These are phyloP conservation scores for Cladophialophora yegresii DNA, from an alignment of 2,329 filamentous ascomycete species.

Conservation along the genomic window DNA sequence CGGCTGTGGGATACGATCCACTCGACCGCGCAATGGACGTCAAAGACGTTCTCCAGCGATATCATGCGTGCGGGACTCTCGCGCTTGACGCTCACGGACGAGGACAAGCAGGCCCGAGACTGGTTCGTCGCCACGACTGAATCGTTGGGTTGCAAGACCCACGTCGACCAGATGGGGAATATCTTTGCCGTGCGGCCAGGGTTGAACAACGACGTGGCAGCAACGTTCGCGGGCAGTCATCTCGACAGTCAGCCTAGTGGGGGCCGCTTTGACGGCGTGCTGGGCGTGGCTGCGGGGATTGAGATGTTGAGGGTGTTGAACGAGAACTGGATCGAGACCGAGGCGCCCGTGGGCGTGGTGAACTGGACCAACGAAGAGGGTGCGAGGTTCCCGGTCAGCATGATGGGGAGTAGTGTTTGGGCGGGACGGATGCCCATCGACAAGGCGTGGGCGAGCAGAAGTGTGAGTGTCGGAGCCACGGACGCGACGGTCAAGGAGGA, in stretches of 20 bases:
- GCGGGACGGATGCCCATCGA: constrained; percentile 64
- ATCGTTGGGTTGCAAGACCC: constrained; percentile 65
- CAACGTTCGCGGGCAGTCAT: constrained; percentile 39
- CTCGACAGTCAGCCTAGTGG: constrained; percentile 60
- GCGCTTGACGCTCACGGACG: constrained; percentile 69
- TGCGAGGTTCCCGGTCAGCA: constrained; percentile 73
- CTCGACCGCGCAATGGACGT: constrained; percentile 28
- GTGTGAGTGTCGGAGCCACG: constrained; percentile 53
- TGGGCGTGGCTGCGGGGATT: constrained; percentile 71
- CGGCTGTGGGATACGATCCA: constrained; percentile 31
- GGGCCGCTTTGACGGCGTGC: constrained; percentile 72
- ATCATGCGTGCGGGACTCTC: constrained; percentile 24
- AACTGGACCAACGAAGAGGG: constrained; percentile 86
- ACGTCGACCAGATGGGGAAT: constrained; percentile 75
- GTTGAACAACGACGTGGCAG: constrained; percentile 53
- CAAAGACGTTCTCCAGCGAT: constrained; percentile 15
- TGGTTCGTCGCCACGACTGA: constrained; percentile 71
- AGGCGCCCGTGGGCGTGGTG: constrained; percentile 71
- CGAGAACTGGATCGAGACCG: constrained; percentile 68
- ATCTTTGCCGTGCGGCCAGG: constrained; percentile 74
- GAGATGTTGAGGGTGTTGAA: constrained; percentile 70
- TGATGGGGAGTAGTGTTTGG: constrained; percentile 77
- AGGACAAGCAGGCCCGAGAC: constrained; percentile 70
- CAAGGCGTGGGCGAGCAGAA: constrained; percentile 61
- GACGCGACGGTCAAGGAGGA: constrained; percentile 63